Evolutionary conservation across 179 eudicot species (phyloP).

Genomic region (Camellia oleifera): DNA sequence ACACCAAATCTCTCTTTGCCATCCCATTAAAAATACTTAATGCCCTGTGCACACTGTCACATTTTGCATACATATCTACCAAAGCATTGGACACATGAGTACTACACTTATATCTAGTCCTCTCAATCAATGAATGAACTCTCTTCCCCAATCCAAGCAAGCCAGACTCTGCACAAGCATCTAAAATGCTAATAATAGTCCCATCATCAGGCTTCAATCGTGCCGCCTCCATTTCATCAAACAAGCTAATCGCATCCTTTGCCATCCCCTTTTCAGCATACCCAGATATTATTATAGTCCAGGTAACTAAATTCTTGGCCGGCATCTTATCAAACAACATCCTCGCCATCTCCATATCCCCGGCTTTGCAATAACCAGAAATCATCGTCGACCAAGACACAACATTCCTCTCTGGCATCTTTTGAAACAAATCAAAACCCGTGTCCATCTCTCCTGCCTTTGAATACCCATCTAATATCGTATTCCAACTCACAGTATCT

Average conservation of each 20-base stretch:
- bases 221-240: slow-evolving; percentile 33
- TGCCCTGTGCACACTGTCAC: slow-evolving; percentile 44
- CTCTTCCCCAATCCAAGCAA: slow-evolving; percentile 43
- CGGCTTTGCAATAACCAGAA: slow-evolving; percentile 42
- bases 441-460: slow-evolving; percentile 39
- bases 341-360: slow-evolving; percentile 51
- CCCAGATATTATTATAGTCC: slow-evolving; percentile 53
- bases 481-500: slow-evolving; percentile 52
- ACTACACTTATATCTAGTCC: slow-evolving; percentile 28
- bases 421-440: slow-evolving; percentile 43
- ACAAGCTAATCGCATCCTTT: slow-evolving; percentile 45
- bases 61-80: slow-evolving; percentile 57
- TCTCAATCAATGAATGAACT: slow-evolving; percentile 32
- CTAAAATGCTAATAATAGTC: slow-evolving; percentile 36
- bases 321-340: slow-evolving; percentile 54
- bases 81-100: slow-evolving; percentile 35
- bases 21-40: slow-evolving; percentile 30
- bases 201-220: slow-evolving; percentile 41
- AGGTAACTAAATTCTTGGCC: slow-evolving; percentile 42
- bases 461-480: slow-evolving; percentile 44
- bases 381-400: slow-evolving; percentile 53
- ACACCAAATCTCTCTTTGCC: slow-evolving; percentile 36
- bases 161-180: slow-evolving; percentile 51
- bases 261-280: slow-evolving; percentile 46
- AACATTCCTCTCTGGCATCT: slow-evolving; percentile 39